Percentiles rank a stretch among this genome's conserved stretches.
phyloP scores from a whole-genome alignment of 1,139 yeast species.

The Candida labiduridarum region DNA sequence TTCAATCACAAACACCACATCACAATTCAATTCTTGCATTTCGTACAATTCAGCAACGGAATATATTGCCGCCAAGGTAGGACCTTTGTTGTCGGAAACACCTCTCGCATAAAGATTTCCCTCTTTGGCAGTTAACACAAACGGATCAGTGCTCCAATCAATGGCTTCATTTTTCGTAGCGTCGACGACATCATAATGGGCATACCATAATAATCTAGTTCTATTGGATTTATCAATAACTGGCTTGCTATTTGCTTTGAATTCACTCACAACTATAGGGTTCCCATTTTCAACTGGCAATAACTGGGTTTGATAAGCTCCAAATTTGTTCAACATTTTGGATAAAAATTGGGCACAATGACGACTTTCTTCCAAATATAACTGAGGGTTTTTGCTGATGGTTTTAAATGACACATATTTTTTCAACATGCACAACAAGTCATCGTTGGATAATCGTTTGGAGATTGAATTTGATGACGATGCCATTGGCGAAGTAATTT shows the following conservation, averaged over 20 bases:
- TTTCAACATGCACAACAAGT: conserved; percentile 62
- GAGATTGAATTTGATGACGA: neutral
- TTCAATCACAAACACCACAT: conserved; percentile 82
- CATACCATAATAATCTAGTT: conserved; percentile 77
- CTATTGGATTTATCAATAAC: conserved; percentile 17
- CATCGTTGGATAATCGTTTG: conserved; percentile 46
- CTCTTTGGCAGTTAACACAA: conserved; percentile 68
- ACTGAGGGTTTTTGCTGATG: conserved; percentile 69
- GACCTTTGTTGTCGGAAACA: conserved; percentile 94
- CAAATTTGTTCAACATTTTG: conserved; percentile 63
- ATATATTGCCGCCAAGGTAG: conserved; percentile 83
- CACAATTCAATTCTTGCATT: conserved; percentile 57
- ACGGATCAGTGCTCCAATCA: conserved; percentile 82
- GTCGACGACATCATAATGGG: conserved; percentile 93
- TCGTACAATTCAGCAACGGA: conserved; percentile 77
- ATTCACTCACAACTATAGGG: conserved; percentile 80
- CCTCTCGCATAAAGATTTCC: conserved; percentile 94
- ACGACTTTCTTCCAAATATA: conserved; percentile 76
- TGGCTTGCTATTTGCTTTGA: conserved; percentile 43
- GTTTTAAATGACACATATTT: conserved; percentile 72
- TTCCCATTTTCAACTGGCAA: conserved; percentile 76
- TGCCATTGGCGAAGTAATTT: neutral
- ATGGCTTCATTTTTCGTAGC: conserved; percentile 45
- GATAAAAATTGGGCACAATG: conserved; percentile 81
- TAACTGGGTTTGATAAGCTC: conserved; percentile 69